A percentile compares a stretch with the other conserved stretches of the same genome.
Evolutionary conservation across 2,329 filamentous ascomycete genomes (phyloP).

Genomic region (Colletotrichum melonis): DNA sequence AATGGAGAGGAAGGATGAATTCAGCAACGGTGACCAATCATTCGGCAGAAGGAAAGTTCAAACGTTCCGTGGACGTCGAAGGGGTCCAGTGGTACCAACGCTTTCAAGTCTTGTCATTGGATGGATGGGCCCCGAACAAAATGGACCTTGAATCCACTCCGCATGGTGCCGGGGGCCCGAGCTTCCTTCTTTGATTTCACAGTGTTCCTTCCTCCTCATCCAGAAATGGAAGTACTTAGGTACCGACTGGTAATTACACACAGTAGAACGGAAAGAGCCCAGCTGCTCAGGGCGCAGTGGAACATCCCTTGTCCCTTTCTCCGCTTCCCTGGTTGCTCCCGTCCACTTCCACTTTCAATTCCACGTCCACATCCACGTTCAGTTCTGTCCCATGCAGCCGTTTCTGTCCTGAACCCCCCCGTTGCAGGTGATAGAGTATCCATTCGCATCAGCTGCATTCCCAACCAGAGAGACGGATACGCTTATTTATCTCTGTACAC

Average conservation of each 20-base stretch:
- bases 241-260: neutral
- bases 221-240: neutral
- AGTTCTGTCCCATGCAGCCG: neutral
- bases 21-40: neutral
- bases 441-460: neutral
- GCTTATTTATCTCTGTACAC: neutral
- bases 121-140: neutral
- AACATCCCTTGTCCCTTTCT: slow-evolving; percentile 11
- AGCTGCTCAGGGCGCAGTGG: slow-evolving; percentile 8
- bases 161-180: slow-evolving; percentile 16
- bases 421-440: too few species aligned
- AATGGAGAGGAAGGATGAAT: neutral
- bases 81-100: neutral
- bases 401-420: neutral
- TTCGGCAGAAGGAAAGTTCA: neutral
- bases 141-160: neutral
- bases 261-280: neutral
- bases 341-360: slow-evolving; percentile 4
- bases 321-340: slow-evolving; percentile 9
- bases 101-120: slow-evolving; percentile 14
- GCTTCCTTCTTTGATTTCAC: neutral
- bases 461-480: neutral
- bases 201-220: neutral
- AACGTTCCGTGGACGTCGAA: neutral
- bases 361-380: neutral